Base-by-base conservation (phyloP, 192 early-diverging fungal genomes). In the Jimgerdemannia lactiflua region DNA sequence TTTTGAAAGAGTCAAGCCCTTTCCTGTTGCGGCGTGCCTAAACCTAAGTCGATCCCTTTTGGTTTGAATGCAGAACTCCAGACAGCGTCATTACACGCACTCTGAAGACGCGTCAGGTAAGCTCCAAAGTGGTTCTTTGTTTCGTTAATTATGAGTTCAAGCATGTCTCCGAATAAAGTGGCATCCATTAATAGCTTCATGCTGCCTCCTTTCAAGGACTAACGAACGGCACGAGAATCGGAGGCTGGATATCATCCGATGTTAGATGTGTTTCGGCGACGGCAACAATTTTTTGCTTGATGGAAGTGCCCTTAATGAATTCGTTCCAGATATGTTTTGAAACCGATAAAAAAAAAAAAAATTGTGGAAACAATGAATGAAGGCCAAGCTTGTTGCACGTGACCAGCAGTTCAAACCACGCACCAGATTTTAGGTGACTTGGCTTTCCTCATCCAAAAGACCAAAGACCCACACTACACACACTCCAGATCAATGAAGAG, bases 31-130 rank as follows among this genome's bases (percentile, higher is more conserved):
- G 29, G 29, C 40, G 40, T 42, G 64, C 39, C 4, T 39, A 11
- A 44, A 64, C 11, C 69, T 59, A 40, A 14, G 18, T 64, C 18
- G 20, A 54, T 41, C 18, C 3, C 39, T 74, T 76, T 39, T 17
- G 39, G 42, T 69, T 70, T 10, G 18, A 43, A n/a, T 54, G 68
- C 74, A 89, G 89, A 75, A 99, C 97, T 17, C 90, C 90, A 17
- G 92, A 94, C 3, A 85, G 89, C 72, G 86, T 98, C 68, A 97
- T 97, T 71, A 95, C 93, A 20, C 89, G 95, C 75, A 91, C 94
- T 11, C 86, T 99, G 72, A 96, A 93, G 81, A 87, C 86, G 68
- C 92, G 94, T 73, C 84, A 86, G 79, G 88, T 85, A 83, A 71
- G 67, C 11, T 11, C 49, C 4, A 54, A 11, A 54, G 4, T 7